Base-by-base conservation (phyloP, 2,329 filamentous ascomycete genomes). In the Claviceps pazoutovae region DNA sequence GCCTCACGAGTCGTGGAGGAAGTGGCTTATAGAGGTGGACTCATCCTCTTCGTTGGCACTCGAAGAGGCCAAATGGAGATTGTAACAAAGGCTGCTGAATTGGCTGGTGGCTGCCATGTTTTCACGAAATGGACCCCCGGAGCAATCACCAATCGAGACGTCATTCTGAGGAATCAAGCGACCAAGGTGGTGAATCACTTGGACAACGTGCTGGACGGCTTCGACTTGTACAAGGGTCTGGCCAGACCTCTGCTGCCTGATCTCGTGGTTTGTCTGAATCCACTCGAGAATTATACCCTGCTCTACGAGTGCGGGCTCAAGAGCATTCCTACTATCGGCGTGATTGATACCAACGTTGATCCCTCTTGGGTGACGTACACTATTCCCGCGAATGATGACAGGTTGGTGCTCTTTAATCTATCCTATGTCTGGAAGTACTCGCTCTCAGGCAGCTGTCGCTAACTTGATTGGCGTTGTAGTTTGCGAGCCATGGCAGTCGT, bases 301-400 rank as follows among this genome's bases (percentile, higher is more conserved):
- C 73, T 98, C 62, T 88, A 93, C 68, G 93, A 98, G 73, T 97
- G 93, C 66, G 87, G 85, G 0, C 66, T 89, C 53, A 84, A 88
- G 64, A 87, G 84, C 62, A 86, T 98, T 53, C 93, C 93, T 1
- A 97, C 93, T 0, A 93, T 98, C 61, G 93, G 91, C 46, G 76
- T 98, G 53, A 85, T 97, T 58, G 93, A 98, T 68, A 97, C 93
- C 1, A 86, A 98, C 67, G 84, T 83, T 2, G 86, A 97, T 68
- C 88, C 93, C 0, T 88, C 88, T 0, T 91, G 87, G 80, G 89
- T 97, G 49, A 97, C 93, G 4, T 98, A 98, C 65, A 86, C 87
- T 14, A 96, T 98, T 59, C 93, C 93, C 2, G 88, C 88, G 49
- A 98, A 98, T 66, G 93, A 98, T 64, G 93, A 98, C 74, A 89